These are phyloP conservation scores for Epicoccum sorghinum DNA, from an alignment of 2,329 filamentous ascomycete species.

Conservation along the genomic window DNA sequence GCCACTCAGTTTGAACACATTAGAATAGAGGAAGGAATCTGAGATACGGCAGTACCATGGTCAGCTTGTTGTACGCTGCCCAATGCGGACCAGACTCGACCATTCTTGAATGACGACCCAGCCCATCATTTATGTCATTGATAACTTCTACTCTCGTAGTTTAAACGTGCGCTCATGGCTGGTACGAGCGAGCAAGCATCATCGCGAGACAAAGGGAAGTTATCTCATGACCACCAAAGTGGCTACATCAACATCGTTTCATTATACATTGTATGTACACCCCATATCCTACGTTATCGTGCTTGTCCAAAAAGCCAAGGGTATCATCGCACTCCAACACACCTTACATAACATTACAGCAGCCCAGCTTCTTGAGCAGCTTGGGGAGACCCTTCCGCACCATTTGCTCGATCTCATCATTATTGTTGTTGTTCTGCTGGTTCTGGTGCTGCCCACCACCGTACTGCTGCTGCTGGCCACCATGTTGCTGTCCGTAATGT, in stretches of 20 bases:
- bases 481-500: conserved; percentile 47
- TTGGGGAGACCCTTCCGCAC: conserved; percentile 66
- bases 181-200: too few species aligned
- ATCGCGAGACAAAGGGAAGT: too few species aligned
- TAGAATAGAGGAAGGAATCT: too few species aligned
- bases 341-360: conserved; percentile 75
- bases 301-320: conserved; percentile 5
- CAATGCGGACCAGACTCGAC: too few species aligned
- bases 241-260: not conserved
- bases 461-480: conserved; percentile 32
- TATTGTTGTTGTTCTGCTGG: conserved; percentile 53
- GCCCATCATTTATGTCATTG: too few species aligned
- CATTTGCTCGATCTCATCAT: conserved; percentile 65
- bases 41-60: too few species aligned
- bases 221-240: not conserved
- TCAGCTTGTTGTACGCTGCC: too few species aligned
- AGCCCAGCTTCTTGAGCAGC: conserved; percentile 68
- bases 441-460: conserved; percentile 37
- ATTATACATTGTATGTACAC: conserved; percentile 1
- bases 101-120: too few species aligned
- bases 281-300: not conserved
- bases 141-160: too few species aligned
- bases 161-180: too few species aligned
- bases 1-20: too few species aligned
- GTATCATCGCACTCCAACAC: conserved; percentile 15